Base-by-base conservation (phyloP, 805 yeast genomes). In the Teunomyces aglyptinius region DNA sequence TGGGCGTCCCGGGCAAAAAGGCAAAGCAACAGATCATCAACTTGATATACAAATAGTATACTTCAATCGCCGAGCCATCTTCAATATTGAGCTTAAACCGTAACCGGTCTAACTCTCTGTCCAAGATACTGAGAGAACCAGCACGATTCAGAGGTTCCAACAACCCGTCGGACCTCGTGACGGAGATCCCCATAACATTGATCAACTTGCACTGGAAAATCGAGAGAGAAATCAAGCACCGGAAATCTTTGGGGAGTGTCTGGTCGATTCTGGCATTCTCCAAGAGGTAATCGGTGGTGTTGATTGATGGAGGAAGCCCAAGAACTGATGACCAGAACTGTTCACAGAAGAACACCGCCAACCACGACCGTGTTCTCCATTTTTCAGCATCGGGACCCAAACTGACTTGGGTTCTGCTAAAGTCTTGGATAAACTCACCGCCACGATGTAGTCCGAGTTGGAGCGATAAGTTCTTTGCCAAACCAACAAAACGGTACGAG, bases 291-390 rank as follows among this genome's bases (percentile, higher is more conserved):
- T 91, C 97, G 2, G 77, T 72, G 0, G 91, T 85, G 48, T 83
- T 88, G 55, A 88, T 78, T 3, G 89, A 82, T 1, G 96, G 91
- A 1, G 97, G 97, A 43, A 91, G 68, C 0, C 97, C 97, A 38
- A 90, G 66, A 31, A 83, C 81, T 10, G 95, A 85, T 3, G 96
- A 85, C 94, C 96, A 88, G 59, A 89, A 86, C 55, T 90, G 95
- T 60, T 90, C 97, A 39, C 89, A 77, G 59, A 90, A 86, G 63
- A 86, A 91, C 3, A 88, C 85, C 2, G 92, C 90, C 24, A 89
- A 69, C 97, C 97, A 91, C 1, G 96, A 81, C 54, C 96, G 73
- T 1, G 97, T 89, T 63, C 97, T 77, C 97, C 97, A 91, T 59
- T 83, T 84, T 55, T 89, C 97, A 4, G 96, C 92, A 65, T 91